These are phyloP conservation scores for Nakaseomyces glabratus DNA, from an alignment of 1,139 yeast species.

Conservation along the genomic window DNA sequence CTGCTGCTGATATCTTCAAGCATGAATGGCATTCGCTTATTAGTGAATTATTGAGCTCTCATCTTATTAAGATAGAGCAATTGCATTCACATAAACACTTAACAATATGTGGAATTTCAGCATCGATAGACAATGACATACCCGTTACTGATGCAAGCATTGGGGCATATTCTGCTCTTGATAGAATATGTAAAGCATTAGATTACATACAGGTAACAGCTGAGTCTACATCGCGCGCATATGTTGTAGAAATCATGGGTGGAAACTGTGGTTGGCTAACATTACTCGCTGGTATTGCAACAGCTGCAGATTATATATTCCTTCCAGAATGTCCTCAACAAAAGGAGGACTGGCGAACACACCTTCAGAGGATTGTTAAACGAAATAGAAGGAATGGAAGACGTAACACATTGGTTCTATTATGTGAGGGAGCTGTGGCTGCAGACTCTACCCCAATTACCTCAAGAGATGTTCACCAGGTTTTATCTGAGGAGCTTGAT, in stretches of 20 bases:
- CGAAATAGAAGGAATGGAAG: conserved; percentile 82
- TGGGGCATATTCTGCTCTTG: conserved; percentile 91
- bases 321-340: conserved; percentile 57
- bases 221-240: conserved; percentile 91
- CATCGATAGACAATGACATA: conserved; percentile 97
- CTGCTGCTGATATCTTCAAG: conserved; percentile 94
- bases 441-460: conserved; percentile 72
- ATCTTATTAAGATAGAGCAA: conserved; percentile 49
- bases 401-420: conserved; percentile 89
- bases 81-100: conserved; percentile 56
- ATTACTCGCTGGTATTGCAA: conserved; percentile 89
- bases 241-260: conserved; percentile 98
- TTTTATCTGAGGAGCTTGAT: conserved; percentile 64
- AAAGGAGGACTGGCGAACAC: conserved; percentile 51
- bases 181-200: conserved; percentile 84
- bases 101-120: conserved; percentile 90
- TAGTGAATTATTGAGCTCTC: conserved; percentile 51
- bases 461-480: conserved; percentile 68
- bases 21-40: conserved; percentile 90
- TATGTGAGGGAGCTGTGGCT: conserved; percentile 95
- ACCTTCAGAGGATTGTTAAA: conserved; percentile 57
- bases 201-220: conserved; percentile 94
- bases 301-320: conserved; percentile 89
- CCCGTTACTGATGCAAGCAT: conserved; percentile 94
- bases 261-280: conserved; percentile 99